Percentiles rank a stretch among this genome's conserved stretches.
Evolutionary conservation across 495 filamentous ascomycete genomes (phyloP).

Genomic region (Trichoderma erinaceum): DNA sequence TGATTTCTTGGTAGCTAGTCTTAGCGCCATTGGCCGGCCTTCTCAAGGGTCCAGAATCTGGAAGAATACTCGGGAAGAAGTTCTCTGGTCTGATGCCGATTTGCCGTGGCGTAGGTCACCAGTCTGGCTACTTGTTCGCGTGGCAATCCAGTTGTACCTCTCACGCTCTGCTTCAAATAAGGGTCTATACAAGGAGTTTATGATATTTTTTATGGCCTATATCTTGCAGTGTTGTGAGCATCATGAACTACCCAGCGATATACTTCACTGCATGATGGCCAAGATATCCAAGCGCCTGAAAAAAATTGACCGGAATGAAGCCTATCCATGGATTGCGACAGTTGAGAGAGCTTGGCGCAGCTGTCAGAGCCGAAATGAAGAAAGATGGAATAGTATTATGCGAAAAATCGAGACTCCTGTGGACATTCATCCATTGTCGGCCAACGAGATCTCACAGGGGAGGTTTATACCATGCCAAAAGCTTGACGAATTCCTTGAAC

Average conservation of each 20-base stretch:
- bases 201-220: constrained; percentile 43
- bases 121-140: constrained; percentile 55
- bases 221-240: constrained; percentile 31
- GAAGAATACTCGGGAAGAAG: constrained; percentile 60
- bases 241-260: constrained; percentile 26
- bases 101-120: constrained; percentile 53
- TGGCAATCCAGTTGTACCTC: constrained; percentile 40
- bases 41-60: constrained; percentile 30
- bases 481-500: too few species aligned
- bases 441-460: too few species aligned
- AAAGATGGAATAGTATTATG: too few species aligned
- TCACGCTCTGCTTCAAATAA: constrained; percentile 7
- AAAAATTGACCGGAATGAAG: constrained; percentile 32
- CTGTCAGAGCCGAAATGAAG: too few species aligned
- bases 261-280: constrained; percentile 39
- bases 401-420: too few species aligned
- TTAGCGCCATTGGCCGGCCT: constrained; percentile 38
- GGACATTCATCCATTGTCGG: too few species aligned
- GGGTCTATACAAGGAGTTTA: constrained; percentile 50
- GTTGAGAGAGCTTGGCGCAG: neutral
- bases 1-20: constrained; percentile 44
- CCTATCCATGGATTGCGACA: constrained; percentile 9
- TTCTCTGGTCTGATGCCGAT: constrained; percentile 38
- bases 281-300: constrained; percentile 45
- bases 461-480: too few species aligned